Conservation (phyloP, 2,329 filamentous ascomycete genomes). For the Davidsoniella eucalypti region DNA sequence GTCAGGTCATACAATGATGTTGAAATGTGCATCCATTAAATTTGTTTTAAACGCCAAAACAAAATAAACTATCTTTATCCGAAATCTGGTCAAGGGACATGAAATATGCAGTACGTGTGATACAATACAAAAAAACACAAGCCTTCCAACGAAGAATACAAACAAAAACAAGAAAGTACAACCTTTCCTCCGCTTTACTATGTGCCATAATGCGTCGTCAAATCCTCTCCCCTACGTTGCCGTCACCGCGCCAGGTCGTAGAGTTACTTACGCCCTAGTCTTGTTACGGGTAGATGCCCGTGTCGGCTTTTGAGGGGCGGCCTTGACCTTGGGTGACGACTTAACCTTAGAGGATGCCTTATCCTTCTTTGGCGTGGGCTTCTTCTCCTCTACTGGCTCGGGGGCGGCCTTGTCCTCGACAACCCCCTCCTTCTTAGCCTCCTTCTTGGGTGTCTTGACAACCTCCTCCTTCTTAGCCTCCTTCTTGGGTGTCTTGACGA, state of each 20-base stretch:
- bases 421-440: conserved; percentile 14
- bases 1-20: not conserved
- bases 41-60: conserved; percentile 12
- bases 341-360: conserved; percentile 21
- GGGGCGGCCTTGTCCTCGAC: conserved; percentile 14
- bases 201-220: conserved; percentile 5
- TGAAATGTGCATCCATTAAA: conserved; percentile 8
- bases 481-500: conserved; percentile 13
- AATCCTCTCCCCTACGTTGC: not conserved
- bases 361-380: conserved; percentile 21
- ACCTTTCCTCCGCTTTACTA: conserved; percentile 4
- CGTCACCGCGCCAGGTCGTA: not conserved
- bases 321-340: conserved; percentile 24
- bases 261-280: conserved; percentile 6
- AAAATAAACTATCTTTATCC: conserved; percentile 9
- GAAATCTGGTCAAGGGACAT: conserved; percentile 11
- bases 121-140: conserved; percentile 12
- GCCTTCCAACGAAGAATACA: conserved; percentile 10
- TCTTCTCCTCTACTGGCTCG: conserved; percentile 20
- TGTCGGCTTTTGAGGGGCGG: conserved; percentile 11
- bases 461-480: conserved; percentile 17
- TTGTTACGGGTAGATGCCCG: conserved; percentile 12
- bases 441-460: conserved; percentile 13
- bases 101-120: conserved; percentile 2
- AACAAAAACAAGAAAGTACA: conserved; percentile 10